A percentile compares a stretch with the other conserved stretches of the same genome.
Conservation (phyloP, 768 basidiomycete genomes). For the Russula vinacea region DNA sequence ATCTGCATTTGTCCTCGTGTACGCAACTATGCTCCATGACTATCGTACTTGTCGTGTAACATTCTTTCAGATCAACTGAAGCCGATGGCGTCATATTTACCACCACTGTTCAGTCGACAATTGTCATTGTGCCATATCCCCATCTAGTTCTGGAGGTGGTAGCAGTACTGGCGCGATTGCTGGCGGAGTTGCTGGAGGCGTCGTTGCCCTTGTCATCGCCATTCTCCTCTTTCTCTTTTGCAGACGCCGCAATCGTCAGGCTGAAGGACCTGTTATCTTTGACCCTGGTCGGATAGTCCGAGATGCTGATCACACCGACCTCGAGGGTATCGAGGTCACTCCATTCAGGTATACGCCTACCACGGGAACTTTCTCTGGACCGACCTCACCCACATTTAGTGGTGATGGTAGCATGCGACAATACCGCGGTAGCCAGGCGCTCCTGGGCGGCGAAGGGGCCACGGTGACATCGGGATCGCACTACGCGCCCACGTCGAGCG, state of each 20-base stretch:
- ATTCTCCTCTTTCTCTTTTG: conserved; percentile 34
- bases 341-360: conserved; percentile 31
- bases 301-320: conserved; percentile 31
- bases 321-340: conserved; percentile 26
- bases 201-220: conserved; percentile 28
- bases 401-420: conserved; percentile 33
- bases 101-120: conserved; percentile 23
- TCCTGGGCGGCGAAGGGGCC: conserved; percentile 31
- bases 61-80: conserved; percentile 17
- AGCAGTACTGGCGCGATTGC: conserved; percentile 34
- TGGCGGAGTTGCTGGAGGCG: conserved; percentile 36
- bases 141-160: conserved; percentile 11
- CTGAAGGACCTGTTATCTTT: conserved; percentile 51
- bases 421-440: conserved; percentile 28
- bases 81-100: conserved; percentile 21
- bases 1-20: conserved; percentile 15
- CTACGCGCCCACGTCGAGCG: conserved; percentile 26
- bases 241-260: conserved; percentile 34
- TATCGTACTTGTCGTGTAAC: background rate
- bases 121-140: conserved; percentile 31
- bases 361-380: conserved; percentile 29
- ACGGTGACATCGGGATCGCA: conserved; percentile 29
- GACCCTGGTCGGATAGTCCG: conserved; percentile 45
- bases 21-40: background rate
- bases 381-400: conserved; percentile 9